phyloP scores from a whole-genome alignment of 2,329 filamentous ascomycete species.

The Sarocladium brachiariae region DNA sequence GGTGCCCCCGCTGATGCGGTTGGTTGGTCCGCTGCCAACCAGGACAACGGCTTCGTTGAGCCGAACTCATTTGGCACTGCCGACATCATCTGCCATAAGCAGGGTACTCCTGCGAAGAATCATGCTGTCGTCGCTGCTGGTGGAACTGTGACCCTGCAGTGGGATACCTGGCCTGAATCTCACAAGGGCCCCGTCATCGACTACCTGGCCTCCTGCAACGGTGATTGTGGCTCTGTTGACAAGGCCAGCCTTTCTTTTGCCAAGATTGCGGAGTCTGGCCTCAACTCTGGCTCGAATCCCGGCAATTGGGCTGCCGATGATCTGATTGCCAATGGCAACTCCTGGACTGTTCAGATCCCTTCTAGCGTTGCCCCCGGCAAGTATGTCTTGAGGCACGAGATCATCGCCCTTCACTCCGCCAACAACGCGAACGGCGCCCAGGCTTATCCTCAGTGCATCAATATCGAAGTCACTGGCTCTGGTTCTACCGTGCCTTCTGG shows the following conservation, averaged over 20 bases:
- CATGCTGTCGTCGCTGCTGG: slow-evolving; percentile 49
- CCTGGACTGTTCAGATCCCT: slow-evolving; percentile 42
- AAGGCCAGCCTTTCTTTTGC: slow-evolving; percentile 47
- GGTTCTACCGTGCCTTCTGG: slow-evolving; percentile 20
- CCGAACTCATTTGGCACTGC: slow-evolving; percentile 30
- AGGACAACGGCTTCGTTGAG: slow-evolving; percentile 38
- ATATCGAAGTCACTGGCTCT: slow-evolving; percentile 38
- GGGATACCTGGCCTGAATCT: slow-evolving; percentile 58
- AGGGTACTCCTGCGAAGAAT: slow-evolving; percentile 30
- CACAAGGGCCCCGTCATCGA: slow-evolving; percentile 56
- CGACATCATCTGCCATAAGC: slow-evolving; percentile 44
- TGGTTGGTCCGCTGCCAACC: slow-evolving; percentile 27
- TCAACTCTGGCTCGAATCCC: slow-evolving; percentile 35
- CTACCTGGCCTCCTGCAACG: slow-evolving; percentile 48
- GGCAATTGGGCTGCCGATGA: slow-evolving; percentile 50
- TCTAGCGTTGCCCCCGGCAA: slow-evolving; percentile 39
- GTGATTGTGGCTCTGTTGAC: slow-evolving; percentile 45
- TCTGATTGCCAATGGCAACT: slow-evolving; percentile 38
- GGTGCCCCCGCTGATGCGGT: slow-evolving; percentile 24
- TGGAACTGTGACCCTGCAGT: slow-evolving; percentile 49
- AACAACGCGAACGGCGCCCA: slow-evolving; percentile 34
- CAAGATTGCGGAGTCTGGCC: slow-evolving; percentile 52
- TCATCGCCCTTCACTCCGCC: slow-evolving; percentile 47
- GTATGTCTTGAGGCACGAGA: slow-evolving; percentile 50
- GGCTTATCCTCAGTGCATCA: slow-evolving; percentile 47